Evolutionary conservation across 73 alveolate species (phyloP), one percentile per base, ranked within the genome.

Genomic region (Stentor roeselii): DNA sequence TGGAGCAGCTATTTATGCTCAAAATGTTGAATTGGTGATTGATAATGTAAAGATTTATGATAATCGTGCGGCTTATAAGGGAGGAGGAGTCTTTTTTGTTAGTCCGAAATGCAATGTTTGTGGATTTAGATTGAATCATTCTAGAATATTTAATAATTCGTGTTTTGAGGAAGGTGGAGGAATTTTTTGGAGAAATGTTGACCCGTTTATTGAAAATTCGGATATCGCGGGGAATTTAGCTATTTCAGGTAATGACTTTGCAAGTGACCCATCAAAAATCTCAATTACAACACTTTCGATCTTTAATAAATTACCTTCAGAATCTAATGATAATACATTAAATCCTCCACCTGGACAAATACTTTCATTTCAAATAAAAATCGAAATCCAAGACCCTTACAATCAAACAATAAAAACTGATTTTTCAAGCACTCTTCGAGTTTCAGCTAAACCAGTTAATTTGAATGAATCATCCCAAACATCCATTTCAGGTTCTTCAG

Each of bases 281-380:
- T 11, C 14, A 40, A 30, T 21, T n/a, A 21, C 34, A 30, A 21
- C 30, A 50, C 21, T 21, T 11, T 21, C 30, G 6, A 21, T 11
- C 6, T 21, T 50, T 50, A 50, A 6, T 11, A 21, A 50, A 50
- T 11, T 50, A 6, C 67, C 67, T 50, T 11, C 21, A 50, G 67
- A n/a, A n/a, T n/a, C n/a, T n/a, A n/a, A 11, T 50, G 67, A 50
- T 11, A 50, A 6, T 11, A 50, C 34, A 67, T n/a, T 21, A 67
- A 21, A n/a, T 32, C 14, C 34, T 67, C 41, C 80, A 1, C 80
- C 80, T 30, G 80, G 80, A 30, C 80, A 67, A 67, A 40, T 27
- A 21, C 11, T 27, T 34, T 27, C 2, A 2, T 14, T 27, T 14
- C 0, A 36, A 15, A 30, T 67, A 67, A 67, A 67, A 67, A 27